Conservation (phyloP, 2,329 filamentous ascomycete genomes). For the Aspergillus sclerotialis region DNA sequence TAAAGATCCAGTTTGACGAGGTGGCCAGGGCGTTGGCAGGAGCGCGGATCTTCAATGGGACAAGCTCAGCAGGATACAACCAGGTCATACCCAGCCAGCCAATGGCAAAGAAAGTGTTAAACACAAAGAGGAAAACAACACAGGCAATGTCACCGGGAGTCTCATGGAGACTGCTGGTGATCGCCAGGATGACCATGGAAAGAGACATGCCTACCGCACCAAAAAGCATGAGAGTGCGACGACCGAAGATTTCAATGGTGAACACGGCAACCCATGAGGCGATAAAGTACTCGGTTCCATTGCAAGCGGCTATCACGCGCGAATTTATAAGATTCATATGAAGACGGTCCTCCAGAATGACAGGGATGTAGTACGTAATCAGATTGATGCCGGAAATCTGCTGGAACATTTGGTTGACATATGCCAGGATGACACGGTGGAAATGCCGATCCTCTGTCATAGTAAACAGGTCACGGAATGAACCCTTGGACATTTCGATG, state of each 20-base stretch:
- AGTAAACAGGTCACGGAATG: conserved; percentile 57
- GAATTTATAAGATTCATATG: conserved; percentile 4
- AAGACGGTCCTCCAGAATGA: conserved; percentile 32
- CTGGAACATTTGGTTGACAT: conserved; percentile 30
- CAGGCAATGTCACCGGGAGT: conserved; percentile 23
- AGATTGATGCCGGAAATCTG: conserved; percentile 41
- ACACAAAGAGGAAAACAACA: conserved; percentile 49
- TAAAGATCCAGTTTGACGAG: conserved; percentile 55
- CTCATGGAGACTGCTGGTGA: too few relatives aligned
- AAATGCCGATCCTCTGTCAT: conserved; percentile 30
- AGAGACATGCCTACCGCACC: conserved; percentile 10
- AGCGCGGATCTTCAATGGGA: conserved; percentile 52
- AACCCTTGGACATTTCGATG: conserved; percentile 50
- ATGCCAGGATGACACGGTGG: conserved; percentile 22
- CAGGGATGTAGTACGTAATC: conserved; percentile 39
- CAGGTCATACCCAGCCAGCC: conserved; percentile 59
- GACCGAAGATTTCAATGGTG: conserved; percentile 5
- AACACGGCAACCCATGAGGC: conserved; percentile 3
- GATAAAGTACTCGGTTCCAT: conserved; percentile 12
- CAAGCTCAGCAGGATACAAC: conserved; percentile 44
- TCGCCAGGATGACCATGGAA: conserved; percentile 11
- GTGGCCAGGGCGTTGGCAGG: conserved; percentile 60
- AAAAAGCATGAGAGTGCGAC: conserved; percentile 12
- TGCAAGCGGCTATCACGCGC: conserved; percentile 9
- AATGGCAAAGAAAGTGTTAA: conserved; percentile 61